Base-by-base conservation (phyloP, 192 early-diverging fungal genomes). In the Paraglomus brasilianum region DNA sequence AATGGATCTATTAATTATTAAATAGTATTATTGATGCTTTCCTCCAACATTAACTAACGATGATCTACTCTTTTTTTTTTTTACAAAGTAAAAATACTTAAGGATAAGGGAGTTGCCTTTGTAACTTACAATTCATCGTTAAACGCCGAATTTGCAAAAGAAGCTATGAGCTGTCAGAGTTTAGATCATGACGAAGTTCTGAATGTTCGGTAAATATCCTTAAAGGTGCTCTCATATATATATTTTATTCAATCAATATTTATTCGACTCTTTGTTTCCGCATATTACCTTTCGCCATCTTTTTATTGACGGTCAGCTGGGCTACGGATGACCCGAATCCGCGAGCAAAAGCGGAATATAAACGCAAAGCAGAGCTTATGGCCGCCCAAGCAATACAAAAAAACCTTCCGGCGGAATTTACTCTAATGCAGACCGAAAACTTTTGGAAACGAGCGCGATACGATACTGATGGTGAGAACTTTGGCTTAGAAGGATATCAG, bases 61-160 rank as follows among this genome's bases (percentile, higher is more conserved):
- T 67, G 7, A 72, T 59, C 49, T 42, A 6, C 44, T 59, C 40
- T 66, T 17, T 61, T 21, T 21, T 66, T 24, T 63, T n/a, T n/a
- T n/a, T n/a, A n/a, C n/a, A n/a, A 63, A 92, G 89, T 94, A 39
- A 84, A 87, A 59, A 70, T 93, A 6, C 73, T 95, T 14, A 75
- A 74, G 22, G 74, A 82, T 24, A 91, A 90, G 56, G 88, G 85
- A 7, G 90, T 93, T 14, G 93, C 91, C 0, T 95, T 93, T 79
- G 88, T 95, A 14, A 87, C 88, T 24, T 95, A 91, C 77, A 80
- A 82, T 64, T 76, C 71, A 43, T 77, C 90, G 39, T 61, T 82
- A 39, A 87, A 81, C 66, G 93, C 93, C 21, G 92, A 95, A 79
- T 94, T 95, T 82, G 93, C 92, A 9, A 90, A 88, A 63, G 93